Base-by-base conservation (phyloP, 1,139 yeast species). In the Geotrichum carabidarum region DNA sequence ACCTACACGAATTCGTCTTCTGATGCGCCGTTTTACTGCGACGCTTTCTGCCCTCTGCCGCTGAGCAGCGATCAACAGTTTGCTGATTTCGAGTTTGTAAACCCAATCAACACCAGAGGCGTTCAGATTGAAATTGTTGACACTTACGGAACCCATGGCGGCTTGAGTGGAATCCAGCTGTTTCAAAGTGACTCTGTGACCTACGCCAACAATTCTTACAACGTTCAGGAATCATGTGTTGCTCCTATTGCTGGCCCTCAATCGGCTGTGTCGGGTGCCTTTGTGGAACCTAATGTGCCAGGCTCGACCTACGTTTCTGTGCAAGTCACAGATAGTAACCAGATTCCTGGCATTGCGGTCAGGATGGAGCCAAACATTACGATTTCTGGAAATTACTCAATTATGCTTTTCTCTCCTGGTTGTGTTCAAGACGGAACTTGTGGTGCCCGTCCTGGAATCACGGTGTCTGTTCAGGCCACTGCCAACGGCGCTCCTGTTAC, bases 331-430 rank as follows among this genome's bases (percentile, higher is more conserved):
- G 71, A 68, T 45, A 65, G 70, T 1, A 47, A 67, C 4, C 71
- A 75, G 4, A 46, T 68, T 11, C 45, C 58, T 1, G 64, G 72
- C 35, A 73, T 78, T 4, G 78, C 78, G 15, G 83, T 88, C n/a
- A 73, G 78, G 0, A 82, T 85, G 65, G 75, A 77, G 58, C 93
- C 96, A 8, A 83, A 86, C 59, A 78, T 90, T 18, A 76, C 88
- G 0, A 79, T 81, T 59, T 74, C 88, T 0, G 98, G 97, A 11
- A 76, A 82, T 59, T 93, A 89, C 67, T 76, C 89, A 0, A 75
- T 93, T 31, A 74, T 82, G 52, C 63, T 91, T 56, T 82, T 79
- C 61, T 93, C 99, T 0, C 97, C 97, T 0, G 98, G 99, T 0
- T 93, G 99, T 71, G 59, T 71, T 1, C 69, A 65, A 8, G 96